A percentile compares a stretch with the other conserved stretches of the same genome.
phyloP scores from a whole-genome alignment of 768 basidiomycete genomes.

The Neoboletus brunneissimus region DNA sequence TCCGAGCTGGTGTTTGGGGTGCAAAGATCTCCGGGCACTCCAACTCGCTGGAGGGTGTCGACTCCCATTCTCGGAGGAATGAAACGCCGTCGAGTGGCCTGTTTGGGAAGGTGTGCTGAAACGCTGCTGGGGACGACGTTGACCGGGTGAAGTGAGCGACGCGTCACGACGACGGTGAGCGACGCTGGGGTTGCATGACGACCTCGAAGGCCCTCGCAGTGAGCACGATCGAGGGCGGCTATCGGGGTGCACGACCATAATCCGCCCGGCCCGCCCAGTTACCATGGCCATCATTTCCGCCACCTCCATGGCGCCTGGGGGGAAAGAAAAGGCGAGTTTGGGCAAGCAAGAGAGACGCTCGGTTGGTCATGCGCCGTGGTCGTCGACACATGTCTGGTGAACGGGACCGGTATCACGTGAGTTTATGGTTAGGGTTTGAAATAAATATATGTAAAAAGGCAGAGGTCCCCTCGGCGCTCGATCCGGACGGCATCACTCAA shows the following conservation, averaged over 20 bases:
- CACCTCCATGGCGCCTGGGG: not conserved
- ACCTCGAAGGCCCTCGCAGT: conserved; percentile 12
- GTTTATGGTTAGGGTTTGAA: conserved; percentile 23
- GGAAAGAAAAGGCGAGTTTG: not conserved
- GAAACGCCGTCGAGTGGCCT: conserved; percentile 10
- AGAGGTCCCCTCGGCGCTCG: conserved; percentile 18
- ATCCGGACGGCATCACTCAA: conserved; percentile 25
- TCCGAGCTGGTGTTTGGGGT: not conserved
- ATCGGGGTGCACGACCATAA: conserved; percentile 8
- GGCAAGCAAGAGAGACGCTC: not conserved
- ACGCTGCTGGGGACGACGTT: not conserved
- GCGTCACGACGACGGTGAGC: conserved; percentile 1
- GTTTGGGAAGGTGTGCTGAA: conserved; percentile 4
- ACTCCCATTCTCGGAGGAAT: conserved; percentile 6
- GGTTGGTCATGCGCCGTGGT: conserved; percentile 14
- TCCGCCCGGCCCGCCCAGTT: not conserved
- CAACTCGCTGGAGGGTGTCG: not conserved
- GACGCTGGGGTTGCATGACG: conserved; percentile 16
- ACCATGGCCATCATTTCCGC: conserved; percentile 16
- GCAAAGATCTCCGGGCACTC: not conserved
- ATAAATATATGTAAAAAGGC: conserved; percentile 22
- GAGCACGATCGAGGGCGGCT: conserved; percentile 17
- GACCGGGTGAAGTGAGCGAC: not conserved
- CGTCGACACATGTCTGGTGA: conserved; percentile 2
- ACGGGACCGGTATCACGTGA: conserved; percentile 25